phyloP scores from a whole-genome alignment of 2,329 filamentous ascomycete species.

The Neobulgaria alba region DNA sequence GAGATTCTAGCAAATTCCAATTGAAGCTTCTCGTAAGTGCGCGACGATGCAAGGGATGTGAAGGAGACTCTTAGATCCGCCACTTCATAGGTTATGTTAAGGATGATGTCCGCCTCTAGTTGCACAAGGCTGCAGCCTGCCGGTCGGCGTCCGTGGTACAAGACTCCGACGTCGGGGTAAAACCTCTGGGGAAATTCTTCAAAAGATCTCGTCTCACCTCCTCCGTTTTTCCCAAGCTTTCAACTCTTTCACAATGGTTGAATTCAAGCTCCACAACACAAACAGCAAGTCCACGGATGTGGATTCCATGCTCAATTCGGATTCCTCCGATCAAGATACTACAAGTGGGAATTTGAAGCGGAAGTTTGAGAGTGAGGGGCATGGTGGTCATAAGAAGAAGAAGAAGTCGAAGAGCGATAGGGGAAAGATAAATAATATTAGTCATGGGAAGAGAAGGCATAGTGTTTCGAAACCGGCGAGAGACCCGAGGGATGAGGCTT shows the following conservation, averaged over 20 bases:
- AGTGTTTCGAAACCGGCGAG: slow-evolving; percentile 54
- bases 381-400: slow-evolving; percentile 19
- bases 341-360: slow-evolving; percentile 14
- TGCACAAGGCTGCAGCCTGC: no score
- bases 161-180: slow-evolving; percentile 4
- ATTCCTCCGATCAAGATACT: slow-evolving; percentile 9
- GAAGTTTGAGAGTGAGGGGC: slow-evolving; percentile 10
- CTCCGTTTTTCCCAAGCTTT: no score
- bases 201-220: neutral
- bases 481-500: slow-evolving; percentile 42
- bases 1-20: no score
- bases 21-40: no score
- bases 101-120: no score
- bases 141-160: slow-evolving; percentile 4
- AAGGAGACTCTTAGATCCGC: no score
- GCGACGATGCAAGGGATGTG: no score
- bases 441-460: slow-evolving; percentile 36
- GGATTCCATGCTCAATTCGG: slow-evolving; percentile 4
- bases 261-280: slow-evolving; percentile 15
- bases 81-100: no score
- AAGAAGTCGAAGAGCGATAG: slow-evolving; percentile 20
- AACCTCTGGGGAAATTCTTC: slow-evolving; percentile 4
- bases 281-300: slow-evolving; percentile 6
- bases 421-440: slow-evolving; percentile 16
- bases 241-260: slow-evolving; percentile 19